These are phyloP conservation scores for Cutaneotrichosporon sp. DNA, from an alignment of 1,284 basidiomycete species.

Conservation along the genomic window DNA sequence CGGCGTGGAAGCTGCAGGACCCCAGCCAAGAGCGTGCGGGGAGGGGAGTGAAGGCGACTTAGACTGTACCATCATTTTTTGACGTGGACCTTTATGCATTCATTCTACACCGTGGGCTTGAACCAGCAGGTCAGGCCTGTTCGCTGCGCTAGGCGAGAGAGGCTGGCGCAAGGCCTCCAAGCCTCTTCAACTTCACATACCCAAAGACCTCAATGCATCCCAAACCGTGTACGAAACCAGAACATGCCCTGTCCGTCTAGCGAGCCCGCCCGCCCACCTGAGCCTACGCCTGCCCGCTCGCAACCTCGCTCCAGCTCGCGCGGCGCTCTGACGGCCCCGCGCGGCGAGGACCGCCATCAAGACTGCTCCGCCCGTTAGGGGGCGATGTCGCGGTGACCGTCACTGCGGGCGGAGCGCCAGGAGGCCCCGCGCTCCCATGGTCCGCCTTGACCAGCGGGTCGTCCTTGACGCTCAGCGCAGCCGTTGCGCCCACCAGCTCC, in stretches of 20 bases:
- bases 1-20: slow-evolving; percentile 36
- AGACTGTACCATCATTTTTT: neutral
- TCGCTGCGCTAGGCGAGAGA: too few species aligned
- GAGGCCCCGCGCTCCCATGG: neutral
- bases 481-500: neutral
- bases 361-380: slow-evolving; percentile 25
- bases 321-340: slow-evolving; percentile 35
- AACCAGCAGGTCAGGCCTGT: too few species aligned
- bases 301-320: slow-evolving; percentile 43
- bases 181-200: neutral
- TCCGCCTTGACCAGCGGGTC: neutral
- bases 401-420: neutral
- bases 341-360: neutral
- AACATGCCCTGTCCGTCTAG: neutral
- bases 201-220: slow-evolving; percentile 15
- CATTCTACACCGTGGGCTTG: too few species aligned
- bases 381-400: slow-evolving; percentile 4
- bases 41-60: slow-evolving; percentile 8
- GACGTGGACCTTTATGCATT: neutral
- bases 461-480: slow-evolving; percentile 7
- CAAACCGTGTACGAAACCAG: neutral
- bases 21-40: slow-evolving; percentile 18
- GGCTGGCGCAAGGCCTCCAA: too few species aligned
- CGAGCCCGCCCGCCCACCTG: too few species aligned
- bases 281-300: too few species aligned